A percentile compares a stretch with the other conserved stretches of the same genome.
These are phyloP conservation scores for Terfezia boudieri DNA, from an alignment of 495 filamentous ascomycete species.

Conservation along the genomic window DNA sequence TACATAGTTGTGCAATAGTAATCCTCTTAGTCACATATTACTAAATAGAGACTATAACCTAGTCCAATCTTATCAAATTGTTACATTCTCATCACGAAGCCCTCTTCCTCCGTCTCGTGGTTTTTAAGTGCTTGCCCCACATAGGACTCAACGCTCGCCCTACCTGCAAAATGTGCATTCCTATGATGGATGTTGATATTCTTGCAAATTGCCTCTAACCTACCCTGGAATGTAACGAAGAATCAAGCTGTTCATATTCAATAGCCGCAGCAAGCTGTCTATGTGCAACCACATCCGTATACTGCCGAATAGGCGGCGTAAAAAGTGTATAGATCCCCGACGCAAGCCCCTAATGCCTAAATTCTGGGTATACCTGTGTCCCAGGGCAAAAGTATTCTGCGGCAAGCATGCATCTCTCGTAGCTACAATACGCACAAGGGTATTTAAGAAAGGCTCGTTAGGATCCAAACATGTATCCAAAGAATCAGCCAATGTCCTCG, in stretches of 20 bases:
- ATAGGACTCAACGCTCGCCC: slow-evolving; percentile 87
- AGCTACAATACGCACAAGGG: slow-evolving; percentile 83
- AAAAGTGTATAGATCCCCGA: slow-evolving; percentile 97
- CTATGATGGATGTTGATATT: slow-evolving; percentile 96
- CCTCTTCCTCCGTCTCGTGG: slow-evolving; percentile 56
- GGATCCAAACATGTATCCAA: slow-evolving; percentile 65
- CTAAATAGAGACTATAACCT: no score
- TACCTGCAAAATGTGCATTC: slow-evolving; percentile 85
- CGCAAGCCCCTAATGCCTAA: slow-evolving; percentile 88
- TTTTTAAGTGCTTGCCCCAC: slow-evolving; percentile 89
- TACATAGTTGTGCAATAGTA: no score
- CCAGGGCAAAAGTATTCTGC: slow-evolving; percentile 95
- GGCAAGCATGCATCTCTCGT: slow-evolving; percentile 96
- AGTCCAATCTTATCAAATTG: no score
- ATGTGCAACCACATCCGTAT: slow-evolving; percentile 84
- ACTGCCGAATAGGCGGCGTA: slow-evolving; percentile 87
- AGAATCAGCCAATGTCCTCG: slow-evolving; percentile 72
- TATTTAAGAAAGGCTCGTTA: slow-evolving; percentile 93
- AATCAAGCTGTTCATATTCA: slow-evolving; percentile 61
- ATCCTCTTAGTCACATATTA: no score
- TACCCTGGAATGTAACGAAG: slow-evolving; percentile 49
- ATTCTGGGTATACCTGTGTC: slow-evolving; percentile 76
- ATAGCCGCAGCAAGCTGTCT: slow-evolving; percentile 89
- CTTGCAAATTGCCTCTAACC: slow-evolving; percentile 80
- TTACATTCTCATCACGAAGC: slow-evolving; percentile 81